phyloP scores from a whole-genome alignment of 163 green algal species.

The Scenedesmus sp. region DNA sequence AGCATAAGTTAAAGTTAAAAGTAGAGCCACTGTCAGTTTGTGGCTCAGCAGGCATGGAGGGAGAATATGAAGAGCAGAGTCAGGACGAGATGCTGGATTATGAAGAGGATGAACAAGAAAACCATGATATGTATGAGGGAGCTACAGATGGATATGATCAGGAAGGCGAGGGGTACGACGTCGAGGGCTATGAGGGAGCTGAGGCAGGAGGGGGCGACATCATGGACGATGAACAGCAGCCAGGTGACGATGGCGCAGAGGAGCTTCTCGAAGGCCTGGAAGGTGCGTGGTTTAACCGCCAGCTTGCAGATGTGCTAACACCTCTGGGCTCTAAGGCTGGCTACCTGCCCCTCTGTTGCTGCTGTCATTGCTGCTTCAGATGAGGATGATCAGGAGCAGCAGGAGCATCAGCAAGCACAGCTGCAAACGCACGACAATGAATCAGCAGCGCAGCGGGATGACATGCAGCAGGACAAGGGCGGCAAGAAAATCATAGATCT shows the following conservation, averaged over 20 bases:
- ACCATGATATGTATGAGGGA: neutral
- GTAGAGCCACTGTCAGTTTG: too few relatives aligned
- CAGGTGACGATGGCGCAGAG: neutral
- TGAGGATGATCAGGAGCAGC: conserved; percentile 7
- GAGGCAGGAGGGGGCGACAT: neutral
- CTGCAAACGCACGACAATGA: neutral
- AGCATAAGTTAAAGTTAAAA: too few relatives aligned
- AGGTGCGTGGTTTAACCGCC: neutral
- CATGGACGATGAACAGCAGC: neutral
- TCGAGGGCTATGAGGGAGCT: neutral
- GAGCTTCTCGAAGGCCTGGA: conserved; percentile 1
- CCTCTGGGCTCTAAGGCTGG: neutral
- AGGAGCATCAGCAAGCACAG: conserved; percentile 6
- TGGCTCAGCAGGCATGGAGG: neutral
- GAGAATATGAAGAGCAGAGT: conserved; percentile 11
- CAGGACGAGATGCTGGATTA: neutral
- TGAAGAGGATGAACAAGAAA: neutral
- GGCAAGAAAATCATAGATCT: conserved; percentile 48
- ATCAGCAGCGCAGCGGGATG: neutral
- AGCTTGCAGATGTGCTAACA: neutral
- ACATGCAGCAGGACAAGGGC: conserved; percentile 1
- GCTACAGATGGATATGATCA: neutral
- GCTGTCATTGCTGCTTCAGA: neutral
- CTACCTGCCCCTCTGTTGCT: neutral
- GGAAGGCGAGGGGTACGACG: neutral